Percentiles rank a stretch among this genome's conserved stretches.
Conservation (phyloP, 2,329 filamentous ascomycete genomes). For the Penicillium digitatum region DNA sequence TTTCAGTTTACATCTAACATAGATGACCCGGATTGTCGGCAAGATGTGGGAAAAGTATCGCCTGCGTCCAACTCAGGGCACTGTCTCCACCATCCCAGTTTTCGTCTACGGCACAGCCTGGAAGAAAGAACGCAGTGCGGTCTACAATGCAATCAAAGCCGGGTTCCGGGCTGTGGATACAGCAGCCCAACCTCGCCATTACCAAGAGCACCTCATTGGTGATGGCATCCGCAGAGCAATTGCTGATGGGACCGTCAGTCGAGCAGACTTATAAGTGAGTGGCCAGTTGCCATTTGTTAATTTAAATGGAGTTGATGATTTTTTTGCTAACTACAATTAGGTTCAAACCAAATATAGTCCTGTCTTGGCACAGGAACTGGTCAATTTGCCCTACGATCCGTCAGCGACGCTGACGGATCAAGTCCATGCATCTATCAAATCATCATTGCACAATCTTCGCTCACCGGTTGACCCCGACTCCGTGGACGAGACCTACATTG, state of each 20-base stretch:
- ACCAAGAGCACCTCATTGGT: slow-evolving; percentile 68
- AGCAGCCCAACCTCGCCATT: slow-evolving; percentile 73
- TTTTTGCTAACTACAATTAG: slow-evolving; percentile 35
- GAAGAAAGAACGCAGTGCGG: slow-evolving; percentile 69
- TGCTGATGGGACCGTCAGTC: slow-evolving; percentile 53
- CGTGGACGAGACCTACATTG: slow-evolving; percentile 50
- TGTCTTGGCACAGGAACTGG: slow-evolving; percentile 57
- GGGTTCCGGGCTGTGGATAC: slow-evolving; percentile 75
- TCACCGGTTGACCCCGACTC: slow-evolving; percentile 21
- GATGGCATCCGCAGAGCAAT: slow-evolving; percentile 62
- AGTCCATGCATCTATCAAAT: slow-evolving; percentile 62
- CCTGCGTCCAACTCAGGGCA: slow-evolving; percentile 26
- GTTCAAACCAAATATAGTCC: slow-evolving; percentile 83
- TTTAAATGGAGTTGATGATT: not conserved
- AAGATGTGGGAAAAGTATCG: slow-evolving; percentile 33
- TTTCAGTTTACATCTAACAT: not conserved
- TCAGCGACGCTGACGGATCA: slow-evolving; percentile 58
- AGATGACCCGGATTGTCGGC: slow-evolving; percentile 22
- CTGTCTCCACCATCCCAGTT: slow-evolving; percentile 34
- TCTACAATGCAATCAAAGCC: slow-evolving; percentile 62
- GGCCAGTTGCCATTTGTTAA: not conserved
- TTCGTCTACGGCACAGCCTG: slow-evolving; percentile 80
- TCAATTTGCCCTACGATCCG: slow-evolving; percentile 61
- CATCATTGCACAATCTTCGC: slow-evolving; percentile 62
- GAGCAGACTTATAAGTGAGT: slow-evolving; percentile 61